Conservation (phyloP, 1,139 yeast species). For the Nadsonia starkeyi-henricii region DNA sequence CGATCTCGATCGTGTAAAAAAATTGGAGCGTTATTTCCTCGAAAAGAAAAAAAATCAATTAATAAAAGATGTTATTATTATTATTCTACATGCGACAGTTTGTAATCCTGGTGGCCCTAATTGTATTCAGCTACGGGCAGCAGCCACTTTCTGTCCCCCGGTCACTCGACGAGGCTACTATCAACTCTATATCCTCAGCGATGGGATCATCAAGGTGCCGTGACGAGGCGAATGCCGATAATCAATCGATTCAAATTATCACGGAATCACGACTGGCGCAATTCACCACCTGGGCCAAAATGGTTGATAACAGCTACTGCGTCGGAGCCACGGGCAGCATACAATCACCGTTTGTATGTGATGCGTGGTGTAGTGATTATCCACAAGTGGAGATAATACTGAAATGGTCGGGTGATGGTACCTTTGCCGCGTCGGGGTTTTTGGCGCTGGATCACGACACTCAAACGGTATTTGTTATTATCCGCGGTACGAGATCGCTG, state of each 20-base stretch:
- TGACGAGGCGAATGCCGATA: neutral
- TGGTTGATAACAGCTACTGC: neutral
- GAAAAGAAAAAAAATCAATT: no score
- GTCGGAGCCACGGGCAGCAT: neutral
- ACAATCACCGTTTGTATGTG: neutral
- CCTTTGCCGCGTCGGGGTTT: constrained; percentile 13
- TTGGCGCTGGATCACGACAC: constrained; percentile 30
- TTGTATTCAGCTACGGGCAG: no score
- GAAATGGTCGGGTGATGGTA: neutral
- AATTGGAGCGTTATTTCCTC: no score
- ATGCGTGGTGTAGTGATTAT: neutral
- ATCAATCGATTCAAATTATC: neutral
- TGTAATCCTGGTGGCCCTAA: no score
- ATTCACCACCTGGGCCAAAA: neutral
- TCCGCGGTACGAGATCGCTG: constrained; percentile 45
- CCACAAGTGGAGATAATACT: neutral
- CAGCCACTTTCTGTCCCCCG: no score
- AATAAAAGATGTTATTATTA: no score
- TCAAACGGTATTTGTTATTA: constrained; percentile 29
- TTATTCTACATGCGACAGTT: no score
- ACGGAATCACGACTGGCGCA: neutral
- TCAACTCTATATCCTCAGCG: neutral
- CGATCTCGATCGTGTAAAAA: no score
- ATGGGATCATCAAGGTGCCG: neutral
- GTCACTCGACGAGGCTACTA: neutral